A percentile compares a stretch with the other conserved stretches of the same genome.
These are phyloP conservation scores for Sordariomycetes sp. DNA, from an alignment of 2,329 filamentous ascomycete species.

Conservation along the genomic window DNA sequence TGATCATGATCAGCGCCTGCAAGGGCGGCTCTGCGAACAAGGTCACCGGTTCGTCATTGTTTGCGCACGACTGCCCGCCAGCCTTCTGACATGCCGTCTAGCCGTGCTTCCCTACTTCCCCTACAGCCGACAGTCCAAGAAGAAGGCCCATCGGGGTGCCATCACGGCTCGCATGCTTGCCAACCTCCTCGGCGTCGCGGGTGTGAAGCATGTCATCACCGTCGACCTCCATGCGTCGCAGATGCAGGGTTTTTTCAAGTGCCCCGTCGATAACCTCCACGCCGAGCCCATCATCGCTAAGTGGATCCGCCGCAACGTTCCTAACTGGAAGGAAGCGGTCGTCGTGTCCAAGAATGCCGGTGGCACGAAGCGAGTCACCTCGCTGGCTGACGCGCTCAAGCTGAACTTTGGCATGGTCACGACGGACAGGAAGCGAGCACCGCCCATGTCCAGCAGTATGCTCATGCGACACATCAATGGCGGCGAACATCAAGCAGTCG, in stretches of 20 bases:
- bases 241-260: slow-evolving; percentile 99
- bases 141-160: slow-evolving; percentile 92
- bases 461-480: slow-evolving; percentile 62
- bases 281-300: slow-evolving; percentile 91
- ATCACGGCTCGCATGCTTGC: slow-evolving; percentile 97
- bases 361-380: slow-evolving; percentile 94
- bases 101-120: slow-evolving; percentile 92
- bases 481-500: slow-evolving; percentile 37
- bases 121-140: slow-evolving; percentile 99
- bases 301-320: slow-evolving; percentile 87
- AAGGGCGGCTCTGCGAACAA: slow-evolving; percentile 96
- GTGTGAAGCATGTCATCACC: slow-evolving; percentile 95
- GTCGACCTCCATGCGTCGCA: slow-evolving; percentile 95
- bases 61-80: slow-evolving; percentile 6
- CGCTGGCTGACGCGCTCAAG: slow-evolving; percentile 88
- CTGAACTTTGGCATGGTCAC: slow-evolving; percentile 97
- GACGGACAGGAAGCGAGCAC: slow-evolving; percentile 69
- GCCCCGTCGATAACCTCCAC: slow-evolving; percentile 93
- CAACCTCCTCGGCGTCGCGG: slow-evolving; percentile 86
- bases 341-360: slow-evolving; percentile 98
- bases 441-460: slow-evolving; percentile 70
- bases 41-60: slow-evolving; percentile 65
- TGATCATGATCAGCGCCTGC: slow-evolving; percentile 98
- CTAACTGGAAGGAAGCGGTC: slow-evolving; percentile 82
- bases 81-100: slow-evolving; percentile 23